A percentile compares a stretch with the other conserved stretches of the same genome.
These are phyloP conservation scores for Monascus ruber DNA, from an alignment of 2,329 filamentous ascomycete genomes.

Conservation along the genomic window DNA sequence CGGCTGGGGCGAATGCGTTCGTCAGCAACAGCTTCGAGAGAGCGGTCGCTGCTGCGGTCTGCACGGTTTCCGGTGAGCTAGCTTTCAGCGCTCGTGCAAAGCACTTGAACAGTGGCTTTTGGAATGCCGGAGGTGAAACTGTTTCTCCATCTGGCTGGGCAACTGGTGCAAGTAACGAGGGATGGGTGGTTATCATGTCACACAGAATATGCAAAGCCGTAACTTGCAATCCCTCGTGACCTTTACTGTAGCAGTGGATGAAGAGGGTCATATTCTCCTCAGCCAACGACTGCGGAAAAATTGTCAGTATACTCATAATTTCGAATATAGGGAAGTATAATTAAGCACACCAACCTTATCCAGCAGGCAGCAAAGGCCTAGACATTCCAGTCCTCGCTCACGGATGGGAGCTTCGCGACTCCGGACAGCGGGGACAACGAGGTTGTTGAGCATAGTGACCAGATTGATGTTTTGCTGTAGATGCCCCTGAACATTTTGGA, in stretches of 20 bases:
- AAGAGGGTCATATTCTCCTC: constrained; percentile 88
- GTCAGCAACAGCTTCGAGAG: constrained; percentile 79
- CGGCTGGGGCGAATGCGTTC: constrained; percentile 48
- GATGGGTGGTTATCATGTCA: constrained; percentile 84
- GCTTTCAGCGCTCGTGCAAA: constrained; percentile 72
- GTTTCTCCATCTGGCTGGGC: constrained; percentile 37
- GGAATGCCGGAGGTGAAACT: constrained; percentile 34
- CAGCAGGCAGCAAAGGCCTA: constrained; percentile 83
- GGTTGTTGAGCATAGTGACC: constrained; percentile 96
- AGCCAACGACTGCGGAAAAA: constrained; percentile 53
- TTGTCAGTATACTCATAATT: constrained; percentile 7
- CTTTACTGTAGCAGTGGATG: constrained; percentile 91
- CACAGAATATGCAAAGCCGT: constrained; percentile 85
- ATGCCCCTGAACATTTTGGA: constrained; percentile 80
- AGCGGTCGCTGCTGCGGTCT: constrained; percentile 68
- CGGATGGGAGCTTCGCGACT: constrained; percentile 87
- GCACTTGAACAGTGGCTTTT: constrained; percentile 66
- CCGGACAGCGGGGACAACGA: constrained; percentile 88
- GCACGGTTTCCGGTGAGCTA: constrained; percentile 58
- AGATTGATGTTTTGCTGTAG: constrained; percentile 81
- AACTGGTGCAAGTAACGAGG: constrained; percentile 57
- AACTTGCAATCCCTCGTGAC: constrained; percentile 78
- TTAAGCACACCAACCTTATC: constrained; percentile 50
- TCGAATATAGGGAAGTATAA: background rate
- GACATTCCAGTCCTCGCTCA: constrained; percentile 76